Conservation (phyloP, 352 stramenopile species). For the Globisporangium acanthophoron region DNA sequence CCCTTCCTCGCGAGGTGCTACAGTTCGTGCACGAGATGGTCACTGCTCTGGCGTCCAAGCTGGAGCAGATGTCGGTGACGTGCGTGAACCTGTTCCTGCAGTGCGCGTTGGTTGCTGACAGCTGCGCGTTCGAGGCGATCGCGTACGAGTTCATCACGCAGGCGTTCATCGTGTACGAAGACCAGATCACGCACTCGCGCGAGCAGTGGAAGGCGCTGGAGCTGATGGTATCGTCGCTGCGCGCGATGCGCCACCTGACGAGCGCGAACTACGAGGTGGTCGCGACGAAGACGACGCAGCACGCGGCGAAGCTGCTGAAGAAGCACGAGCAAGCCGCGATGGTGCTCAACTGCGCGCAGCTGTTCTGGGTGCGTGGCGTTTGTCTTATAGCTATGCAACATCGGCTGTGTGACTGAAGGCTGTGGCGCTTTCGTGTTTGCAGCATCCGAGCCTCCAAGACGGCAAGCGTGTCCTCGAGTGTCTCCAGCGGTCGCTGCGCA, state of each 20-base stretch:
- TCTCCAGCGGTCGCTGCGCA: constrained; percentile 94
- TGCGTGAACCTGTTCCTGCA: constrained; percentile 94
- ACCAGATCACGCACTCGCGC: constrained; percentile 90
- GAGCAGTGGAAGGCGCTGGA: constrained; percentile 88
- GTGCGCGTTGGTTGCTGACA: constrained; percentile 87
- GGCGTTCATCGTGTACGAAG: constrained; percentile 96
- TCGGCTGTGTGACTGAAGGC: not conserved
- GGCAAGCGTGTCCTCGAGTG: constrained; percentile 95
- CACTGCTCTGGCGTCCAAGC: constrained; percentile 84
- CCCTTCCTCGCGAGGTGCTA: constrained; percentile 91
- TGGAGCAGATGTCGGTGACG: constrained; percentile 62
- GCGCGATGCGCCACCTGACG: constrained; percentile 73
- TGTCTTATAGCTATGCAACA: no score
- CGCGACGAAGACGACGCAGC: constrained; percentile 96
- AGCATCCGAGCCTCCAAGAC: constrained; percentile 85
- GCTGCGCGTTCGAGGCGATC: constrained; percentile 85
- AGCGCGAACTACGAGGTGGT: constrained; percentile 92
- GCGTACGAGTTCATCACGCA: constrained; percentile 96
- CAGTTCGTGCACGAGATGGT: constrained; percentile 98
- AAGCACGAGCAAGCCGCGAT: constrained; percentile 95
- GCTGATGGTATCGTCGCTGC: constrained; percentile 87
- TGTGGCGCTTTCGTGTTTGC: constrained; percentile 3
- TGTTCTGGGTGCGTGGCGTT: constrained; percentile 89
- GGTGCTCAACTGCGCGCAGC: constrained; percentile 92
- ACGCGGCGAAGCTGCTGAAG: constrained; percentile 94